Percentiles rank a stretch among this genome's conserved stretches.
phyloP scores from a whole-genome alignment of 805 yeast genomes.

The Candida ascalaphidarum region DNA sequence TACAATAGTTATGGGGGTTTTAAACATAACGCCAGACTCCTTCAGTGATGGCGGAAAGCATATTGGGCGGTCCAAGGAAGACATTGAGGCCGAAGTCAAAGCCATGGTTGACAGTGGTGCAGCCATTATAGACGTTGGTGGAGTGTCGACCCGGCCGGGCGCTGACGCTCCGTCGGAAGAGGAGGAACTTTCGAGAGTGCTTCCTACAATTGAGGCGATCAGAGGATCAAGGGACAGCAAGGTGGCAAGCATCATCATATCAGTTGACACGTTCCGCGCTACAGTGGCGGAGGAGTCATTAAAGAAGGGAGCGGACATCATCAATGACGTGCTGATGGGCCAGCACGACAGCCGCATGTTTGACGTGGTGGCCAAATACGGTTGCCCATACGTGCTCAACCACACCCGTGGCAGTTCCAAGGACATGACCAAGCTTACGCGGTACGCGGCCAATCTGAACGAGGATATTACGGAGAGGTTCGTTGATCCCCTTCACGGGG shows the following conservation, averaged over 20 bases:
- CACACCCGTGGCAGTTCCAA: slow-evolving; percentile 80
- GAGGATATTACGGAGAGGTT: slow-evolving; percentile 29
- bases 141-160: slow-evolving; percentile 89
- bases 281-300: slow-evolving; percentile 65
- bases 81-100: slow-evolving; percentile 37
- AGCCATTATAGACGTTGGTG: slow-evolving; percentile 85
- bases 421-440: slow-evolving; percentile 57
- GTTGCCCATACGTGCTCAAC: slow-evolving; percentile 72
- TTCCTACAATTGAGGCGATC: slow-evolving; percentile 60
- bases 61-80: slow-evolving; percentile 20
- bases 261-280: slow-evolving; percentile 84
- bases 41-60: slow-evolving; percentile 80
- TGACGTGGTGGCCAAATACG: slow-evolving; percentile 54
- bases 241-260: slow-evolving; percentile 43
- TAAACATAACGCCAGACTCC: slow-evolving; percentile 90
- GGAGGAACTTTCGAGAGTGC: slow-evolving; percentile 65
- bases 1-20: slow-evolving; percentile 80
- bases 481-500: slow-evolving; percentile 17
- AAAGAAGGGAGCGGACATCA: slow-evolving; percentile 76
- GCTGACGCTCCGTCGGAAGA: slow-evolving; percentile 49
- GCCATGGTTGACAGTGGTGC: slow-evolving; percentile 53
- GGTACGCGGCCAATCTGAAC: slow-evolving; percentile 37
- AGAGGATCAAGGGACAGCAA: slow-evolving; percentile 31
- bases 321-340: slow-evolving; percentile 88
- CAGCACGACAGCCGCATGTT: slow-evolving; percentile 57